These are phyloP conservation scores for Arctium minus DNA, from an alignment of 129 eudicot genomes.

Conservation along the genomic window DNA sequence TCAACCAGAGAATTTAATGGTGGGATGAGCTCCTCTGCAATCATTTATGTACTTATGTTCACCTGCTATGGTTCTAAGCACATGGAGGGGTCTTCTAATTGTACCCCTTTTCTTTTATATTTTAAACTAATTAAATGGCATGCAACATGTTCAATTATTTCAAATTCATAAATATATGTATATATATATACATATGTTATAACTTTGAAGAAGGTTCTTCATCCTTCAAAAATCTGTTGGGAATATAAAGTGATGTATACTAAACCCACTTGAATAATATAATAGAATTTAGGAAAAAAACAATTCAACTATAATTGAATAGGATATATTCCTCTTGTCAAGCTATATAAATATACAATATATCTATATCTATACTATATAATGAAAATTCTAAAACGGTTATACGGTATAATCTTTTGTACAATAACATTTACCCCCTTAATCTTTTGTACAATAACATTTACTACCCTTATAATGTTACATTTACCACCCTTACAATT, in stretches of 20 bases:
- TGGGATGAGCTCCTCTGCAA: conserved; percentile 18
- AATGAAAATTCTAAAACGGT: no score
- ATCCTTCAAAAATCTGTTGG: background rate
- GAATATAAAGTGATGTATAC: conserved; percentile 23
- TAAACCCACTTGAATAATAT: conserved; percentile 7
- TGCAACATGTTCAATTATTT: conserved; percentile 29
- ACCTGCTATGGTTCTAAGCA: conserved; percentile 41
- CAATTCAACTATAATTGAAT: background rate
- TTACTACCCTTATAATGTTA: no score
- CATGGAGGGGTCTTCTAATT: conserved; percentile 54
- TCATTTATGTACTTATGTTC: conserved; percentile 26
- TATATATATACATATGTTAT: background rate
- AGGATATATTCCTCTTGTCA: conserved; percentile 25
- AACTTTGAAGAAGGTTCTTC: background rate
- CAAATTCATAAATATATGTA: background rate
- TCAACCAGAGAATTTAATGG: conserved; percentile 39
- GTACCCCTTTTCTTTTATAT: conserved; percentile 1
- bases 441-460: no score
- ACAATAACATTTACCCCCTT: no score
- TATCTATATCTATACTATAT: no score
- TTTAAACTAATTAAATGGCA: conserved; percentile 29
- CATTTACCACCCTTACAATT: no score
- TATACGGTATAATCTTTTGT: no score
- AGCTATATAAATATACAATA: conserved; percentile 9
- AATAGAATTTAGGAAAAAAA: background rate